These are phyloP conservation scores for Ichthyophthirius multifiliis DNA, from an alignment of 169 alveolate genomes.

Conservation along the genomic window DNA sequence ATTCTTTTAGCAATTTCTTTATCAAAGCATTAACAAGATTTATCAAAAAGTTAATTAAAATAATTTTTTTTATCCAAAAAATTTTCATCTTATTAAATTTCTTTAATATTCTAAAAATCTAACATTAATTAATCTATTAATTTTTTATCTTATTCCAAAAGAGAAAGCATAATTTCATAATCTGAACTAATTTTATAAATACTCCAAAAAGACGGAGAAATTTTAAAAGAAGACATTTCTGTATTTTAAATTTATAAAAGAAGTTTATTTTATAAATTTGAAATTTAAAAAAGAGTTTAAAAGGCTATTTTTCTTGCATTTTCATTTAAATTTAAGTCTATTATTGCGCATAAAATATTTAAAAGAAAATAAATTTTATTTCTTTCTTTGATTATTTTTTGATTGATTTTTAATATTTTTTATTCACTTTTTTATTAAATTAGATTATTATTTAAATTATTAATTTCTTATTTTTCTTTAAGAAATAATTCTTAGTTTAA, in stretches of 20 bases:
- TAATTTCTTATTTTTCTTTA: background rate
- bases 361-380: background rate
- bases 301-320: background rate
- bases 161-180: background rate
- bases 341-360: background rate
- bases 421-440: background rate
- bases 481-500: background rate
- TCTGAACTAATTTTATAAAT: background rate
- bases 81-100: too few relatives aligned
- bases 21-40: too few relatives aligned
- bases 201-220: slow-evolving; percentile 5
- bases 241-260: background rate
- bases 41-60: too few relatives aligned
- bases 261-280: background rate
- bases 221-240: background rate
- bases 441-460: background rate
- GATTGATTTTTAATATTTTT: background rate
- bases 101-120: too few relatives aligned
- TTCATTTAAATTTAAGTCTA: background rate
- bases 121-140: too few relatives aligned
- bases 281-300: background rate
- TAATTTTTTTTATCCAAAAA: too few relatives aligned
- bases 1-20: background rate
- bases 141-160: background rate
- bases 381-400: background rate